Base-by-base conservation (phyloP, 2,329 filamentous ascomycete species). In the Aspergillus awamori region DNA sequence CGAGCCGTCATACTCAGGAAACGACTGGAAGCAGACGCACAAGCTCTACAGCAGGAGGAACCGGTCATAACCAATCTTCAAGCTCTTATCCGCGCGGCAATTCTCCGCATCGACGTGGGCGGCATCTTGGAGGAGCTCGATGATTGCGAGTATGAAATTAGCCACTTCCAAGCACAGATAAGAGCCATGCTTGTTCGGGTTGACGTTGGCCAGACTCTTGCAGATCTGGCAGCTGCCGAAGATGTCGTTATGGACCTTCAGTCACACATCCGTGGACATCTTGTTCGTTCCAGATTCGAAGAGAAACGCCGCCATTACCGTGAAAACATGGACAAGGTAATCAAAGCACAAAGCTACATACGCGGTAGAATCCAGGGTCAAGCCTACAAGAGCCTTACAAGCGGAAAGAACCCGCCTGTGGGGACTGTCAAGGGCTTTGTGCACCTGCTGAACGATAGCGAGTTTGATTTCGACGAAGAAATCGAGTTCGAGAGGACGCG, bases 401-500 rank as follows among this genome's bases (percentile, higher is more conserved):
- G 88, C 33, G 96, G 95, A 63, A 97, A 97, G 80, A 98, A 98
- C 73, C 95, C 95, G 24, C 95, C 95, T 0, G 93, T 99, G 61
- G 92, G 92, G 41, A 97, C 96, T 0, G 92, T 99, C 73, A 97
- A 98, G 82, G 96, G 96, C 74, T 99, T 99, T 74, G 93, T 99
- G 2, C 95, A 99, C 76, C 84, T 99, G 39, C 87, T 99, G 60
- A 99, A 98, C 71, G 95, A 99, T 77, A 98, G 93, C 71, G 94
- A 97, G 72, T 97, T 99, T 70, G 95, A 99, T 74, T 99, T 99
- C 78, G 96, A 99, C 73, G 94, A 98, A 75, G 95, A 99, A 75
- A 89, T 99, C 55, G 95, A 99, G 74, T 97, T 98, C 67, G 95
- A 99, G 77, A 87, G 93, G 52, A 82, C 98, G 73, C 87, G 96